Conservation (phyloP, 805 yeast species). For the Candida peoriensis region DNA sequence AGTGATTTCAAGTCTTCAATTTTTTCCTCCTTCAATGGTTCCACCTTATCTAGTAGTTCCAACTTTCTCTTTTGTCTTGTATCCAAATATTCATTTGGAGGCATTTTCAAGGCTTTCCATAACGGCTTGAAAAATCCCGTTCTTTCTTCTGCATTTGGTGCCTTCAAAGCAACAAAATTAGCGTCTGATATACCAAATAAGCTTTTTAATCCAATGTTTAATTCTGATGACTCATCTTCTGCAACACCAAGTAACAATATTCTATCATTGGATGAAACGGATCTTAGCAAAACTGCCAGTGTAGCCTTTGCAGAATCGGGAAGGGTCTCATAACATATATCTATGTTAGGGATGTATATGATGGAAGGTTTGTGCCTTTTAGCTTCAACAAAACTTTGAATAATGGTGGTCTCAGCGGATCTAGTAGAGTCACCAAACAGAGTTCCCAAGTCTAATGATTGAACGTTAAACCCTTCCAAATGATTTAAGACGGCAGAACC, state of each 20-base stretch:
- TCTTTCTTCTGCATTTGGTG: constrained; percentile 46
- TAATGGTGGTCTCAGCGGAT: constrained; percentile 77
- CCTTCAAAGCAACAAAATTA: constrained; percentile 39
- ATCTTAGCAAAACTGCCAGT: constrained; percentile 61
- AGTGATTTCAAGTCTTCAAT: constrained; percentile 35
- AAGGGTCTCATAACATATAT: constrained; percentile 67
- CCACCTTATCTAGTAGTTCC: constrained; percentile 34
- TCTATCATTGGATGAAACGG: constrained; percentile 65
- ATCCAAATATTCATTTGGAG: constrained; percentile 70
- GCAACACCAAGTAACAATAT: constrained; percentile 72
- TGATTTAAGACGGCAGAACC: constrained; percentile 76
- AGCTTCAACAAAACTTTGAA: constrained; percentile 83
- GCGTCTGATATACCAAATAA: constrained; percentile 55
- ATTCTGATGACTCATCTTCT: constrained; percentile 37
- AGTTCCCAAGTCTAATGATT: constrained; percentile 75
- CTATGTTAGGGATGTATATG: constrained; percentile 75
- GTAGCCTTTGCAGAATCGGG: constrained; percentile 69
- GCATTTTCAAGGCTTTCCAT: constrained; percentile 51
- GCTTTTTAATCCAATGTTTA: constrained; percentile 41
- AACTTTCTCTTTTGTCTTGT: constrained; percentile 34
- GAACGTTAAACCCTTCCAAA: constrained; percentile 87
- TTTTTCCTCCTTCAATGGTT: constrained; percentile 32
- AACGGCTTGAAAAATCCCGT: constrained; percentile 50
- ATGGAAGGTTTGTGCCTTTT: constrained; percentile 86
- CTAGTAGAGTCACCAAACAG: constrained; percentile 73